These are phyloP conservation scores for Solanum chacoense DNA, from an alignment of 305 asterid species.

Conservation along the genomic window DNA sequence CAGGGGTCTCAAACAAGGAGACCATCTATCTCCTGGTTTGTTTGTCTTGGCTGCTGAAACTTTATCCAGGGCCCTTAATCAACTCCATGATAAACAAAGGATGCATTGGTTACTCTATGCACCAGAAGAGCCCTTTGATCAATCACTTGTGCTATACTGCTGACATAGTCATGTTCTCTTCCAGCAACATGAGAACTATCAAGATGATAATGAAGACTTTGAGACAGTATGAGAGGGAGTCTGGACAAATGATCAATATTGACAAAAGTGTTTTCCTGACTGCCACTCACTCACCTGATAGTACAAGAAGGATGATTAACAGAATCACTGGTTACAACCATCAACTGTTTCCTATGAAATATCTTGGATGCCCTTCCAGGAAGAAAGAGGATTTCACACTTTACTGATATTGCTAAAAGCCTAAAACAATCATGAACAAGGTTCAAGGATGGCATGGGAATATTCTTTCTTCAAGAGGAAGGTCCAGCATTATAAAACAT, in stretches of 20 bases:
- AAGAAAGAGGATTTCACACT: neutral
- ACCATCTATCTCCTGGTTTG: neutral
- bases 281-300: neutral
- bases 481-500: neutral
- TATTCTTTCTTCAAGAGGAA: neutral
- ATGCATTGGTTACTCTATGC: neutral
- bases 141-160: neutral
- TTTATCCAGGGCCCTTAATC: neutral
- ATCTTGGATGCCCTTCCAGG: neutral
- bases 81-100: neutral
- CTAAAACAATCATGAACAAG: neutral
- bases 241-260: neutral
- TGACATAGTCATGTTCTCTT: neutral
- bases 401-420: neutral
- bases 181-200: neutral
- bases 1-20: neutral
- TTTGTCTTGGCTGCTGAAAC: neutral
- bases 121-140: neutral
- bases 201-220: neutral
- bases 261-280: neutral
- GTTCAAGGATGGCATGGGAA: neutral
- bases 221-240: neutral
- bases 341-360: neutral
- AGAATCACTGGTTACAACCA: neutral
- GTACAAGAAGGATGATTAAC: neutral